A percentile compares a stretch with the other conserved stretches of the same genome.
Evolutionary conservation across 2,329 filamentous ascomycete species (phyloP).

Genomic region (Tolypocladium ophioglossoides): DNA sequence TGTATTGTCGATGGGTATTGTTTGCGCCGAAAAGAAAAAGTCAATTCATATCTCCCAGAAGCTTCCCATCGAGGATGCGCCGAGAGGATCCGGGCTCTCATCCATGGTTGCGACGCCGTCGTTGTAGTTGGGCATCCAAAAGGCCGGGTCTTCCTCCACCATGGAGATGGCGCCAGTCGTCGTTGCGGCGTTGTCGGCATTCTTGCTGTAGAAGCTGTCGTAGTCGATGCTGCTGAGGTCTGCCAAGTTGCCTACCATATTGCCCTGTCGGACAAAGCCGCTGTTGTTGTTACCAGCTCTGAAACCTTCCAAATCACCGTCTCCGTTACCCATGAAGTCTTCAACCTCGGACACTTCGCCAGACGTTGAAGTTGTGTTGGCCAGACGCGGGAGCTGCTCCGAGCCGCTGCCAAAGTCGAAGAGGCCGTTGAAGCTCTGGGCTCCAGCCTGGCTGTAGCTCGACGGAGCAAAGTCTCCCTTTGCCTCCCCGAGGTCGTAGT

Average conservation of each 20-base stretch:
- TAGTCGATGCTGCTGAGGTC: constrained; percentile 43
- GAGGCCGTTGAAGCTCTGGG: constrained; percentile 38
- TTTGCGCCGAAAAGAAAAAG: constrained; percentile 11
- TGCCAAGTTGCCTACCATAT: constrained; percentile 27
- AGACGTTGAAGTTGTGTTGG: constrained; percentile 49
- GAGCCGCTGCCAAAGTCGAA: constrained; percentile 42
- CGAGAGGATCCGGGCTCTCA: constrained; percentile 23
- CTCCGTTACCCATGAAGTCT: constrained; percentile 39
- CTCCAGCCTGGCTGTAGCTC: constrained; percentile 42
- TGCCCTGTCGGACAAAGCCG: constrained; percentile 33
- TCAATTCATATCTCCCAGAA: constrained; percentile 24
- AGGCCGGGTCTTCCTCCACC: constrained; percentile 40
- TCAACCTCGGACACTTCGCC: constrained; percentile 59
- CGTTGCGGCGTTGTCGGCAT: constrained; percentile 24
- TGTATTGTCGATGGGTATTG: constrained; percentile 15
- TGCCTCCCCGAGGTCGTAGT: constrained; percentile 35
- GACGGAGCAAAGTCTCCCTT: constrained; percentile 40
- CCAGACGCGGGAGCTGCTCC: constrained; percentile 44
- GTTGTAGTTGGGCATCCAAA: constrained; percentile 38
- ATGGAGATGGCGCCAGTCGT: constrained; percentile 32
- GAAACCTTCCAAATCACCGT: constrained; percentile 37
- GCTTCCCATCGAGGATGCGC: constrained; percentile 17
- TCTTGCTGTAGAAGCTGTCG: constrained; percentile 43
- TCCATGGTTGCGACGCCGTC: constrained; percentile 24
- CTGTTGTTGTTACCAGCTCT: constrained; percentile 35